phyloP scores from a whole-genome alignment of 495 filamentous ascomycete genomes.

The Podospora tetraspora region DNA sequence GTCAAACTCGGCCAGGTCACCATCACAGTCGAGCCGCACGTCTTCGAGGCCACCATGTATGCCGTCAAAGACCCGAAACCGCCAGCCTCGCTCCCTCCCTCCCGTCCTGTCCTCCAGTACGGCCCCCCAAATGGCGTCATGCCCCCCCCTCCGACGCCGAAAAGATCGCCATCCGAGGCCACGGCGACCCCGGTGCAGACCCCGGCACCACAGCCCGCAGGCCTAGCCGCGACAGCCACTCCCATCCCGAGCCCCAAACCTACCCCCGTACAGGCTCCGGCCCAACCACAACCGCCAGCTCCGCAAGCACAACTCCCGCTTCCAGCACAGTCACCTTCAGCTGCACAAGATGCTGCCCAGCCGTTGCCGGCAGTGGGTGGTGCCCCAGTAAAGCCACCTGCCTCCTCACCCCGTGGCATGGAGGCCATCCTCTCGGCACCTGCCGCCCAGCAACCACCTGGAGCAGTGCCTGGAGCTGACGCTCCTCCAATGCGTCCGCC shows the following conservation, averaged over 20 bases:
- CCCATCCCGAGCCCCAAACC: slow-evolving; percentile 20
- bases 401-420: slow-evolving; percentile 29
- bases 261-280: slow-evolving; percentile 6
- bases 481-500: slow-evolving; percentile 17
- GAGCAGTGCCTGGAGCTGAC: slow-evolving; percentile 7
- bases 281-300: slow-evolving; percentile 12
- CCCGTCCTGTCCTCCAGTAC: slow-evolving; percentile 65
- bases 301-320: slow-evolving; percentile 19
- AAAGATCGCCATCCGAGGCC: slow-evolving; percentile 25
- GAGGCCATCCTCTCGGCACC: slow-evolving; percentile 11
- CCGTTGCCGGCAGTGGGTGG: slow-evolving; percentile 35
- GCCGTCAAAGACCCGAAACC: slow-evolving; percentile 70
- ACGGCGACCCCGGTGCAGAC: slow-evolving; percentile 13
- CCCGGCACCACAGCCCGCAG: slow-evolving; percentile 11
- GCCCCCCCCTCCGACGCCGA: slow-evolving; percentile 49
- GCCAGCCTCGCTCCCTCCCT: slow-evolving; percentile 21
- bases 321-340: slow-evolving; percentile 23
- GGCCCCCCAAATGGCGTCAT: slow-evolving; percentile 56
- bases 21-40: slow-evolving; percentile 84
- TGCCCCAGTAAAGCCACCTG: slow-evolving; percentile 15
- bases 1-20: slow-evolving; percentile 71
- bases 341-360: slow-evolving; percentile 22
- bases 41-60: slow-evolving; percentile 82
- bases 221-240: slow-evolving; percentile 12
- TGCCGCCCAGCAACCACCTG: neutral